phyloP scores from a whole-genome alignment of 331 rosid species.

The Stylosanthes scabra region DNA sequence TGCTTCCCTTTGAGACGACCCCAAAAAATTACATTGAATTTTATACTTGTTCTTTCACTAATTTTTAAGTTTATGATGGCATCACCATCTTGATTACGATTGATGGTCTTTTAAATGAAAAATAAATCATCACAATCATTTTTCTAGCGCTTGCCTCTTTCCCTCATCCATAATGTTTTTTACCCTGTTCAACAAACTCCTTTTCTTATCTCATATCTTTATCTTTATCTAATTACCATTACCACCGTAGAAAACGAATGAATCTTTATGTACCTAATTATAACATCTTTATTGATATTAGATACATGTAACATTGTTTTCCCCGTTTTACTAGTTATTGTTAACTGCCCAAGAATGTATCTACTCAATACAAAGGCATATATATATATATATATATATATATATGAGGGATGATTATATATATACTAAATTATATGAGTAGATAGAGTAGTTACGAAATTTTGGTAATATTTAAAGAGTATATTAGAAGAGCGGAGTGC shows the following conservation, averaged over 20 bases:
- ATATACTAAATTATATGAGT: too few relatives aligned
- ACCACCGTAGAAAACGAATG: neutral
- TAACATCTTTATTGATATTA: neutral
- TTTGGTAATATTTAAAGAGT: too few relatives aligned
- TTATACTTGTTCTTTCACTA: neutral
- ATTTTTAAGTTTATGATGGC: constrained; percentile 29
- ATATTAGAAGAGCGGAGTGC: too few relatives aligned
- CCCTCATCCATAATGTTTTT: neutral
- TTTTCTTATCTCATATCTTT: neutral
- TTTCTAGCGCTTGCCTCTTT: neutral
- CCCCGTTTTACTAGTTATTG: too few relatives aligned
- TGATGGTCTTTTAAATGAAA: constrained; percentile 30
- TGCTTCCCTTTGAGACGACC: constrained; percentile 24
- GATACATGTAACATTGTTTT: too few relatives aligned
- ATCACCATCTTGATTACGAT: constrained; percentile 40
- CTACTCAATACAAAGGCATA: neutral
- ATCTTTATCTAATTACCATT: neutral
- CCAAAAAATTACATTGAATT: constrained; percentile 16
- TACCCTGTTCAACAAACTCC: neutral
- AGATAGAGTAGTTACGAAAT: too few relatives aligned
- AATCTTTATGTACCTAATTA: neutral
- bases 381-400: too few relatives aligned
- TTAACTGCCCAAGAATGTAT: too few relatives aligned
- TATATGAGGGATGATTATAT: too few relatives aligned
- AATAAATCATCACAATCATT: constrained; percentile 29